A percentile compares a stretch with the other conserved stretches of the same genome.
phyloP scores from a whole-genome alignment of 1,139 yeast species.

The Komagataea norvegica region DNA sequence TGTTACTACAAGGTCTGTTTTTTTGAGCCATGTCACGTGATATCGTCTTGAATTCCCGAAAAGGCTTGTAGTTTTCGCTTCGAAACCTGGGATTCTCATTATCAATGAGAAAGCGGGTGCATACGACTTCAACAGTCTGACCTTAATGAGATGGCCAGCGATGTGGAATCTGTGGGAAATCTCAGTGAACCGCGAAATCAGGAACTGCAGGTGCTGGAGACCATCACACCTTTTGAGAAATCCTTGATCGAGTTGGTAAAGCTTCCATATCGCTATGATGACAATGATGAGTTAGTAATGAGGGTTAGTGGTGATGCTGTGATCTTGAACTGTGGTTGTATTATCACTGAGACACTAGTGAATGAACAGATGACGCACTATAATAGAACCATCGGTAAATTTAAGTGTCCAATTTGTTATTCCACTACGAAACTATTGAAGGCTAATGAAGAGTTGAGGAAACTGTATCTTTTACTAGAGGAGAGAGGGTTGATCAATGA shows the following conservation, averaged over 20 bases:
- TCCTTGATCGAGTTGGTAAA: slow-evolving; percentile 3
- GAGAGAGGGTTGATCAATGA: slow-evolving; percentile 6
- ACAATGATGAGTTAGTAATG: not conserved
- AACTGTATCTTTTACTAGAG: slow-evolving; percentile 35
- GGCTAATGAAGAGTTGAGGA: slow-evolving; percentile 48
- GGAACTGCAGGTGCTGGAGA: not conserved
- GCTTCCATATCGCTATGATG: slow-evolving; percentile 2
- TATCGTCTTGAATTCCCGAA: no score
- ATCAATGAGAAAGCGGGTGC: no score
- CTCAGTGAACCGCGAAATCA: no score
- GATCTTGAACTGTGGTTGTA: slow-evolving; percentile 66
- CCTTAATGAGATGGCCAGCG: slow-evolving; percentile 3
- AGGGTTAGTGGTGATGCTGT: slow-evolving; percentile 25
- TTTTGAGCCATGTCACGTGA: no score
- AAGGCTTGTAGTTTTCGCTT: no score
- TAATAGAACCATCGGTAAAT: slow-evolving; percentile 8
- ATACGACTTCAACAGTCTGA: no score
- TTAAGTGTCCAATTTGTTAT: slow-evolving; percentile 49
- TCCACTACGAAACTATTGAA: slow-evolving; percentile 36
- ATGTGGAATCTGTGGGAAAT: no score
- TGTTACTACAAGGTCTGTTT: no score
- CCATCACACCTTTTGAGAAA: slow-evolving; percentile 1
- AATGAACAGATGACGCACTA: slow-evolving; percentile 19
- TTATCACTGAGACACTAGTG: slow-evolving; percentile 50
- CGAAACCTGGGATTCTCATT: no score